phyloP scores from a whole-genome alignment of 2,329 filamentous ascomycete species.

The Paracoccidioides brasiliensis region DNA sequence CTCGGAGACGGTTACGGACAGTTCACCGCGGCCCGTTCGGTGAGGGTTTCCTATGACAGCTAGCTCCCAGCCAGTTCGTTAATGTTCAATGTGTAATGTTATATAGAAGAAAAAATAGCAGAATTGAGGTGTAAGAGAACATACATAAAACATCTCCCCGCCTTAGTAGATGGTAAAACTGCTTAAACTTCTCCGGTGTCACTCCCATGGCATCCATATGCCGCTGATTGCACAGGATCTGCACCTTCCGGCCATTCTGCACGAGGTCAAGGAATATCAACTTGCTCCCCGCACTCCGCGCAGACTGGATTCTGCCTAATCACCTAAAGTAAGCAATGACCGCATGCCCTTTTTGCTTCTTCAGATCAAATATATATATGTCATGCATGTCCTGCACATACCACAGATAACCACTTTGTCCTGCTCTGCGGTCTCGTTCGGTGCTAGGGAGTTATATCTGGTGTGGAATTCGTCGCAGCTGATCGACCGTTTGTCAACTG shows the following conservation, averaged over 20 bases:
- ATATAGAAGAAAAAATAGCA: slow-evolving; percentile 1
- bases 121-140: slow-evolving; percentile 22
- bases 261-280: slow-evolving; percentile 74
- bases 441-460: slow-evolving; percentile 24
- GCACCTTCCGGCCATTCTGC: slow-evolving; percentile 58
- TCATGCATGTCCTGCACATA: slow-evolving; percentile 18
- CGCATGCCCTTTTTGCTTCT: slow-evolving; percentile 10
- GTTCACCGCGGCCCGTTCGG: slow-evolving; percentile 57
- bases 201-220: slow-evolving; percentile 25
- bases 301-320: slow-evolving; percentile 59
- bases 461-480: slow-evolving; percentile 26
- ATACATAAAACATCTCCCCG: slow-evolving; percentile 75
- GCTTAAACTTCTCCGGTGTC: slow-evolving; percentile 38
- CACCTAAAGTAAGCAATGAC: slow-evolving; percentile 24
- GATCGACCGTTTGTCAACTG: slow-evolving; percentile 18
- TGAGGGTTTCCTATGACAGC: slow-evolving; percentile 59
- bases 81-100: background rate
- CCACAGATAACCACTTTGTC: slow-evolving; percentile 30
- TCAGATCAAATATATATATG: background rate
- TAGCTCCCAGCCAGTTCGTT: slow-evolving; percentile 18
- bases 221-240: slow-evolving; percentile 60
- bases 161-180: slow-evolving; percentile 53
- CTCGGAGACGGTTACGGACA: slow-evolving; percentile 55
- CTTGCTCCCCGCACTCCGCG: slow-evolving; percentile 59
- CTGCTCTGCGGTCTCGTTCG: slow-evolving; percentile 28